These are phyloP conservation scores for Paecilomyces variotii DNA, from an alignment of 2,329 filamentous ascomycete species.

Conservation along the genomic window DNA sequence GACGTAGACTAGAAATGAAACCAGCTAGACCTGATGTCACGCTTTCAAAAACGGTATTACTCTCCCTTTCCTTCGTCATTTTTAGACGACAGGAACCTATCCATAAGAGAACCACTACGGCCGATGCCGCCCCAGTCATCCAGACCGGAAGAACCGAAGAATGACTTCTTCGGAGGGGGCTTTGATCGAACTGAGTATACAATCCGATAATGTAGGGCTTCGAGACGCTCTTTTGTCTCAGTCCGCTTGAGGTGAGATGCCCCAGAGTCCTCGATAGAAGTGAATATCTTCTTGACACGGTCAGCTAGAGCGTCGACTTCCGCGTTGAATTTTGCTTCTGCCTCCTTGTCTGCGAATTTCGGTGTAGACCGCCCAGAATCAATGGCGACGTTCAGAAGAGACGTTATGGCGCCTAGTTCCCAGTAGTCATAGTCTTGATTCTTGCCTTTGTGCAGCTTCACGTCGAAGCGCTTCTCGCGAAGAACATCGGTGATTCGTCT, in stretches of 20 bases:
- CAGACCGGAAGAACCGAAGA: constrained; percentile 22
- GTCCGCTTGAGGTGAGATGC: constrained; percentile 64
- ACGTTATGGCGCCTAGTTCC: constrained; percentile 56
- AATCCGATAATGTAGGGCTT: constrained; percentile 67
- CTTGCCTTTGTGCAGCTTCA: constrained; percentile 13
- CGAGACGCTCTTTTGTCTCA: constrained; percentile 67
- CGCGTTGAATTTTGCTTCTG: constrained; percentile 55
- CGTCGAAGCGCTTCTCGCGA: constrained; percentile 24
- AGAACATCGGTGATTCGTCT: constrained; percentile 20
- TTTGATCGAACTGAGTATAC: constrained; percentile 62
- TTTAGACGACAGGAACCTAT: constrained; percentile 5
- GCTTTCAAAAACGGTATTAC: constrained; percentile 5
- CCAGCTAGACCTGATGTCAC: constrained; percentile 1
- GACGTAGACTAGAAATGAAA: background rate
- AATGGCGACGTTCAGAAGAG: constrained; percentile 66
- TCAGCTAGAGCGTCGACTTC: constrained; percentile 60
- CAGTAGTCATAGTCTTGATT: constrained; percentile 49
- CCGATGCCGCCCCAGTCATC: constrained; percentile 5
- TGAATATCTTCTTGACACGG: constrained; percentile 49
- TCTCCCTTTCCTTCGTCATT: constrained; percentile 1
- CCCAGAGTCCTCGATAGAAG: constrained; percentile 64
- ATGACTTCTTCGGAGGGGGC: constrained; percentile 43
- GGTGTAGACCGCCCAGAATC: constrained; percentile 49
- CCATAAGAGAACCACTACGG: constrained; percentile 4
- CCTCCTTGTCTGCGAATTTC: constrained; percentile 22